Percentiles rank a stretch among this genome's conserved stretches.
Conservation (phyloP, 140 eudicot species). For the Stevia rebaudiana region DNA sequence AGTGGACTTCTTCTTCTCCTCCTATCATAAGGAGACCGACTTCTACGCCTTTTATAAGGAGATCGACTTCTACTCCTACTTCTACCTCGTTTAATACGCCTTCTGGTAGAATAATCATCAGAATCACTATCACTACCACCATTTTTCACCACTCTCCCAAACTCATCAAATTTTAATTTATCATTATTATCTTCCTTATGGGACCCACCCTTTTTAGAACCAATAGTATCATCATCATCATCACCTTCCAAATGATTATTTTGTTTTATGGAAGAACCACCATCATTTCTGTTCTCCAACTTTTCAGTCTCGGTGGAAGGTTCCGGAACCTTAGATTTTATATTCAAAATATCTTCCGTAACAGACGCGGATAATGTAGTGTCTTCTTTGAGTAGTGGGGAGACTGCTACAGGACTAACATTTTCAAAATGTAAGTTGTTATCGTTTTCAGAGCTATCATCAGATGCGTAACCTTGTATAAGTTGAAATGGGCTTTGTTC, state of each 20-base stretch:
- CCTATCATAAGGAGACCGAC: slow-evolving; percentile 61
- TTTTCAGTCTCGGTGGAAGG: slow-evolving; percentile 23
- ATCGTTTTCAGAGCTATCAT: slow-evolving; percentile 46
- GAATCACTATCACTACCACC: slow-evolving; percentile 74
- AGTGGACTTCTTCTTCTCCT: slow-evolving; percentile 50
- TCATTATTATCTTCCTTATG: slow-evolving; percentile 29
- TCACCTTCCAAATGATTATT: slow-evolving; percentile 12
- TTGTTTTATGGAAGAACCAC: slow-evolving; percentile 17
- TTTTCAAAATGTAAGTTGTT: slow-evolving; percentile 32
- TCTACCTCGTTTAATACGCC: slow-evolving; percentile 61
- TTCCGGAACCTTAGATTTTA: slow-evolving; percentile 14
- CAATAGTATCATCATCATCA: slow-evolving; percentile 18
- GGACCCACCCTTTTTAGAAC: slow-evolving; percentile 17
- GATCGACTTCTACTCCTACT: slow-evolving; percentile 69
- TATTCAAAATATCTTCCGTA: slow-evolving; percentile 7
- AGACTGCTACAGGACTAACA: slow-evolving; percentile 30
- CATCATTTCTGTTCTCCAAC: slow-evolving; percentile 13
- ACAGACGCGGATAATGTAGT: not conserved
- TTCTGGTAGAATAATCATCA: slow-evolving; percentile 42
- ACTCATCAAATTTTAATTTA: slow-evolving; percentile 63
- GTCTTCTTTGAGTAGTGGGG: slow-evolving; percentile 25
- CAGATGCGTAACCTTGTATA: slow-evolving; percentile 61
- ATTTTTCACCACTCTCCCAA: slow-evolving; percentile 75
- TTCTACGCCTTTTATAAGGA: slow-evolving; percentile 54
- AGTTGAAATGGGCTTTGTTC: slow-evolving; percentile 50